Evolutionary conservation across 805 yeast species (phyloP).

Genomic region (Wickerhamomyces chambardii): DNA sequence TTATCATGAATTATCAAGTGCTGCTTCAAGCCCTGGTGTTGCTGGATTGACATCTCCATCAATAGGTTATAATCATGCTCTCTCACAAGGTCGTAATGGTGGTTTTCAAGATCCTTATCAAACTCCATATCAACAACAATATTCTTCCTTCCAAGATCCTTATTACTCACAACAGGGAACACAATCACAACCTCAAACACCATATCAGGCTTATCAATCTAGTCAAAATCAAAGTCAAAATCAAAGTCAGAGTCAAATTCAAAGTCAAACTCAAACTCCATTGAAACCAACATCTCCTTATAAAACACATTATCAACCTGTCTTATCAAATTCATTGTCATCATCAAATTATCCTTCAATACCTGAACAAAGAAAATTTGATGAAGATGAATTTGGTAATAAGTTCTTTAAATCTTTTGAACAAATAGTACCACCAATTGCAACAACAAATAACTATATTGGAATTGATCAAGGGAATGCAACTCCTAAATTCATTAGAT

Average conservation of each 20-base stretch:
- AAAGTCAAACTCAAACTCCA: too few relatives aligned
- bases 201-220: neutral
- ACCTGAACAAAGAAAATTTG: conserved; percentile 8
- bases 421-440: conserved; percentile 72
- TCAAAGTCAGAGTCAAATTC: neutral
- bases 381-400: conserved; percentile 11
- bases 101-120: neutral
- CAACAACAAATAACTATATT: conserved; percentile 59
- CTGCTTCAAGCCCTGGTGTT: conserved; percentile 1
- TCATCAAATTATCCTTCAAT: conserved; percentile 3
- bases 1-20: conserved; percentile 7
- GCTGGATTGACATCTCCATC: too few relatives aligned
- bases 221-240: neutral
- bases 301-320: too few relatives aligned
- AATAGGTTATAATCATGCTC: too few relatives aligned
- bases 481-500: conserved; percentile 68
- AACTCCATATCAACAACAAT: neutral
- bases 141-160: neutral
- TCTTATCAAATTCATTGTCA: too few relatives aligned
- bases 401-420: conserved; percentile 60
- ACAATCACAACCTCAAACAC: neutral
- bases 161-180: neutral
- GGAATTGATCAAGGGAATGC: conserved; percentile 80
- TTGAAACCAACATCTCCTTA: too few relatives aligned
- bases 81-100: neutral